Conservation (phyloP, 495 filamentous ascomycete species). For the Aspergillus carlsbadensis region DNA sequence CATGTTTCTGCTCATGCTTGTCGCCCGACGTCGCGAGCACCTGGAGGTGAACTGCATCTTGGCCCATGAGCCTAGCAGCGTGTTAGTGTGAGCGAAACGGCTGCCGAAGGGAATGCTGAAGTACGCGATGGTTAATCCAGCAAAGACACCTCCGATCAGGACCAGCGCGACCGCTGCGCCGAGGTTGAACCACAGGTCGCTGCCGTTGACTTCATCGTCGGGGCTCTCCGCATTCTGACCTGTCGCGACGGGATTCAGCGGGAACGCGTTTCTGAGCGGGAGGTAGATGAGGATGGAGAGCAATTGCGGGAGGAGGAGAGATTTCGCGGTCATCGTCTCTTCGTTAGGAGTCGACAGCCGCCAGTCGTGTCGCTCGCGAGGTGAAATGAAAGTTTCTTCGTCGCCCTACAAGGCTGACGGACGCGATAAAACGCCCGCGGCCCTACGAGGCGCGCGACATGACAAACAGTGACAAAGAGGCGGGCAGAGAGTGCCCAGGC, state of each 20-base stretch:
- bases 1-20: conserved; percentile 73
- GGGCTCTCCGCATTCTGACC: not conserved
- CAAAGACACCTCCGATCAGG: not conserved
- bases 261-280: not conserved
- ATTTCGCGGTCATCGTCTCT: not conserved
- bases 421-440: no score
- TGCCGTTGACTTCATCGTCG: not conserved
- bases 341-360: not conserved
- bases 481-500: no score
- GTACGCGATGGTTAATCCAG: conserved; percentile 3
- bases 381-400: not conserved
- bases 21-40: conserved; percentile 84
- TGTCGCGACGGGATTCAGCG: not conserved
- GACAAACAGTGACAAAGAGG: no score
- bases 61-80: not conserved
- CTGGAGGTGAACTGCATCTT: conserved; percentile 95
- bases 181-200: conserved; percentile 1
- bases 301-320: not conserved
- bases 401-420: not conserved
- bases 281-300: not conserved
- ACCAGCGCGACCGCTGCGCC: conserved; percentile 1
- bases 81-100: not conserved
- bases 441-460: no score
- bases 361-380: not conserved
- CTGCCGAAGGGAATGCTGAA: not conserved